Base-by-base conservation (phyloP, 768 basidiomycete species). In the Saitozyma podzolica region DNA sequence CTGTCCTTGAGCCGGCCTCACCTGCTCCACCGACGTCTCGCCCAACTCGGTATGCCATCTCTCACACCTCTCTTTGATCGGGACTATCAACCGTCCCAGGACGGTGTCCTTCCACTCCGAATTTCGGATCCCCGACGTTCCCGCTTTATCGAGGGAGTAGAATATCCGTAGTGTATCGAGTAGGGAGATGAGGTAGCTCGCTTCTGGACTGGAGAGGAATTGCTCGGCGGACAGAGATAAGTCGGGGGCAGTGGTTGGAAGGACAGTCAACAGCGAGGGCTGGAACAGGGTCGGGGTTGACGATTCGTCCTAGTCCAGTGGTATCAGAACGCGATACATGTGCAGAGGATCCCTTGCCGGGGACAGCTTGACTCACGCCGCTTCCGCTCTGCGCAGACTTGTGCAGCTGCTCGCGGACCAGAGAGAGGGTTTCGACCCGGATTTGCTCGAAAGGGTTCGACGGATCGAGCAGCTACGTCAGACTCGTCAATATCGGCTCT, bases 371-470 rank as follows among this genome's bases (percentile, higher is more conserved):
- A 40, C 40, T 20, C 19, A 9, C 41, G 16, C 45, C 29, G 9
- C 16, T 7, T 11, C 56, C 47, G 20, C 8, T 13, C 14, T 13
- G 50, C 0, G 55, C n/a, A 13, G 48, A 40, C 43, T 9, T 13
- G 20, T 37, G 39, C 20, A 63, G 43, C 17, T 51, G 41, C 39
- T 72, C 66, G 42, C 71, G 64, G 7, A 72, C 50, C 17, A 75
- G 20, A 19, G 64, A 61, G 5, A 75, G 50, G 6, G 55, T 43
- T 61, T 68, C 60, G 8, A 69, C 40, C 14, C 69, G 43, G 40
- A 72, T 63, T 19, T 64, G 60, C 8, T 70, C 68, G 55, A 70
- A 75, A 9, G 74, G 74, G 40, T 72, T 72, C 0, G 52, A 52
- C 17, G 69, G 68, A 19, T 72, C 71, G 10, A 75, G 40, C 5